phyloP scores from a whole-genome alignment of 1,284 basidiomycete species.

The Rhodotorula sp. region DNA sequence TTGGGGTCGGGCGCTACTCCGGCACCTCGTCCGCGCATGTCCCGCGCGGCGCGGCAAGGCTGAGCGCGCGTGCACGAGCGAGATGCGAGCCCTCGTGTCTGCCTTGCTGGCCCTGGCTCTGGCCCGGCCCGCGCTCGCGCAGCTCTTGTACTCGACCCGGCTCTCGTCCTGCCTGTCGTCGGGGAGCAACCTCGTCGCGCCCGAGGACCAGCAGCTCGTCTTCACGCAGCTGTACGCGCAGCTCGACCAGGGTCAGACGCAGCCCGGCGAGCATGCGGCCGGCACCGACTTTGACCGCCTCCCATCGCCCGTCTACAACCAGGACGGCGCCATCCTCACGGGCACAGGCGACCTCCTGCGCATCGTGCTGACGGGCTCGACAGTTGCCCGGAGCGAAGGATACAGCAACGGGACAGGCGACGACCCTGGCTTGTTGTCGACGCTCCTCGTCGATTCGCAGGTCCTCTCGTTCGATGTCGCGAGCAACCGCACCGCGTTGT shows the following conservation, averaged over 20 bases:
- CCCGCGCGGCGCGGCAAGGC: background rate
- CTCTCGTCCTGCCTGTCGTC: constrained; percentile 29
- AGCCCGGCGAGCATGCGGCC: constrained; percentile 23
- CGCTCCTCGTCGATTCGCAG: constrained; percentile 55
- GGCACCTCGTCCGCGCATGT: background rate
- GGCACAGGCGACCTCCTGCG: constrained; percentile 38
- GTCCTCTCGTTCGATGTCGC: constrained; percentile 74
- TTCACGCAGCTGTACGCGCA: constrained; percentile 40
- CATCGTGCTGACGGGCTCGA: constrained; percentile 39
- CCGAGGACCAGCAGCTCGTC: constrained; percentile 33
- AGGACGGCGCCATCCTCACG: constrained; percentile 25
- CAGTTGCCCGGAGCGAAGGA: constrained; percentile 31
- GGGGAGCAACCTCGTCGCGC: constrained; percentile 21
- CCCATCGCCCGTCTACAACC: constrained; percentile 16
- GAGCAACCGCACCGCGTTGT: constrained; percentile 70
- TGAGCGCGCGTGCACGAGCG: background rate
- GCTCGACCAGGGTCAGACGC: constrained; percentile 37
- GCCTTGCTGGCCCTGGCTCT: background rate
- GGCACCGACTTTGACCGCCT: constrained; percentile 20
- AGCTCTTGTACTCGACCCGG: constrained; percentile 7
- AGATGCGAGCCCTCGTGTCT: background rate
- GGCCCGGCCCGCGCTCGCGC: background rate
- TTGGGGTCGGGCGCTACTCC: too few species aligned
- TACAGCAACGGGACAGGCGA: constrained; percentile 42
- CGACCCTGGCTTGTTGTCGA: constrained; percentile 29